Conservation (phyloP, 495 filamentous ascomycete genomes). For the Thermothielavioides terrestris region DNA sequence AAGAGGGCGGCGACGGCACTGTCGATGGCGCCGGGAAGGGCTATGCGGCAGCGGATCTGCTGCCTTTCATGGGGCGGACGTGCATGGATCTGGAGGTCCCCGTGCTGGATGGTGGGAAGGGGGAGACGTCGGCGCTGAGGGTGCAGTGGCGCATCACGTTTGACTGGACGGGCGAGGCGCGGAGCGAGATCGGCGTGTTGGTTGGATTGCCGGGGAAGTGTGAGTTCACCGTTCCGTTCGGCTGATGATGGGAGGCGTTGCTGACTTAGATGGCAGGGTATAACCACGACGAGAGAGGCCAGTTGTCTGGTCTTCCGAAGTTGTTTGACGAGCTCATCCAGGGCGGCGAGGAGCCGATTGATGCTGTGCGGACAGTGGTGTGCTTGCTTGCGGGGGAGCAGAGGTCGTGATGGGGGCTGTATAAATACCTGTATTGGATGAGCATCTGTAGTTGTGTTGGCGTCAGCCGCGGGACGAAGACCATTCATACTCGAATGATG, state of each 20-base stretch:
- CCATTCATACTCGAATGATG: no score
- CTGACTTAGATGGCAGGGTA: slow-evolving; percentile 38
- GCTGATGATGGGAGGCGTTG: background rate
- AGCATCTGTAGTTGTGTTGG: no score
- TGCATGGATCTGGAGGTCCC: slow-evolving; percentile 35
- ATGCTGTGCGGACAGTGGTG: slow-evolving; percentile 44
- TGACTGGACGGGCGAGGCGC: slow-evolving; percentile 56
- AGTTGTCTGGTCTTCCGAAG: slow-evolving; percentile 40
- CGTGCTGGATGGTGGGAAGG: slow-evolving; percentile 1
- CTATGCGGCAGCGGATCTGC: slow-evolving; percentile 17
- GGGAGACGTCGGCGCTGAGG: slow-evolving; percentile 26
- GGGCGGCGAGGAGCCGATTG: slow-evolving; percentile 41
- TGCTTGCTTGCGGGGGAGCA: slow-evolving; percentile 40
- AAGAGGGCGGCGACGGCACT: slow-evolving; percentile 1
- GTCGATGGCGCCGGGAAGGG: slow-evolving; percentile 3
- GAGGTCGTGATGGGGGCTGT: background rate
- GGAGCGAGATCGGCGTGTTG: slow-evolving; percentile 39
- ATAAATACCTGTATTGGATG: no score
- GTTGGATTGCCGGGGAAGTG: slow-evolving; percentile 44
- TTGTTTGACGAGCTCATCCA: slow-evolving; percentile 45
- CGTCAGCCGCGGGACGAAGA: no score
- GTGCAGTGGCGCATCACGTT: slow-evolving; percentile 50
- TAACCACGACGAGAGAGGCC: slow-evolving; percentile 38
- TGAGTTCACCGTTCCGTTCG: slow-evolving; percentile 25
- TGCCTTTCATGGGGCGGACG: slow-evolving; percentile 37